A percentile compares a stretch with the other conserved stretches of the same genome.
These are phyloP conservation scores for Posidonia oceanica DNA, from an alignment of 116 monocot genomes.

Conservation along the genomic window DNA sequence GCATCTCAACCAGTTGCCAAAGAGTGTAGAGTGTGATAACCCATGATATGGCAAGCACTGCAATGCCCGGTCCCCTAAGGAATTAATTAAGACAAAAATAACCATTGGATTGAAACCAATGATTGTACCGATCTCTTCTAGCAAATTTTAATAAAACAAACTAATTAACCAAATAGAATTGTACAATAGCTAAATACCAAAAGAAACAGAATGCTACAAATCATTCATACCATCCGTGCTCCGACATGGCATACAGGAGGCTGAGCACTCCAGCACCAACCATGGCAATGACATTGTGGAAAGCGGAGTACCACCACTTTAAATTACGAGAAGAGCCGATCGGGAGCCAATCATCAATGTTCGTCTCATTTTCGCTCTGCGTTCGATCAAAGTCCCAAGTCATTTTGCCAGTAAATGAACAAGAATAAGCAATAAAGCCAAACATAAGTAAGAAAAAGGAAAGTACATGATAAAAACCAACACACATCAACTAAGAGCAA, in stretches of 20 bases:
- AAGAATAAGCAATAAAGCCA: no score
- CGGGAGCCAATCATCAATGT: slow-evolving; percentile 15
- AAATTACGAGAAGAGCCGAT: slow-evolving; percentile 38
- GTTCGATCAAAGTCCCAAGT: no score
- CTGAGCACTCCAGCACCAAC: slow-evolving; percentile 11
- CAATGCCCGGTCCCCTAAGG: slow-evolving; percentile 11
- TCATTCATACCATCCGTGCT: slow-evolving; percentile 5
- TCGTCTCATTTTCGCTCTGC: not conserved
- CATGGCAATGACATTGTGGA: slow-evolving; percentile 34
- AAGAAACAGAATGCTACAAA: no score
- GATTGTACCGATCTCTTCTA: no score
- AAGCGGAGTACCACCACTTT: slow-evolving; percentile 62
- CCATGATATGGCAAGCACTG: slow-evolving; percentile 7
- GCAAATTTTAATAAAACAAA: no score
- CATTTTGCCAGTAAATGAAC: no score
- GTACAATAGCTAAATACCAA: no score
- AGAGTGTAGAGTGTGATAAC: slow-evolving; percentile 41
- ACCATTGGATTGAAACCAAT: not conserved
- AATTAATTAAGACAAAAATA: not conserved
- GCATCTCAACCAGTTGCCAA: slow-evolving; percentile 84
- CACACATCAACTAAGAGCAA: no score
- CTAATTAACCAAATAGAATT: not conserved
- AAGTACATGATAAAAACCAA: no score
- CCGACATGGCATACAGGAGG: slow-evolving; percentile 16
- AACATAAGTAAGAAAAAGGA: no score